Base-by-base conservation (phyloP, 306 rosid genomes). In the Rosa multiflora region DNA sequence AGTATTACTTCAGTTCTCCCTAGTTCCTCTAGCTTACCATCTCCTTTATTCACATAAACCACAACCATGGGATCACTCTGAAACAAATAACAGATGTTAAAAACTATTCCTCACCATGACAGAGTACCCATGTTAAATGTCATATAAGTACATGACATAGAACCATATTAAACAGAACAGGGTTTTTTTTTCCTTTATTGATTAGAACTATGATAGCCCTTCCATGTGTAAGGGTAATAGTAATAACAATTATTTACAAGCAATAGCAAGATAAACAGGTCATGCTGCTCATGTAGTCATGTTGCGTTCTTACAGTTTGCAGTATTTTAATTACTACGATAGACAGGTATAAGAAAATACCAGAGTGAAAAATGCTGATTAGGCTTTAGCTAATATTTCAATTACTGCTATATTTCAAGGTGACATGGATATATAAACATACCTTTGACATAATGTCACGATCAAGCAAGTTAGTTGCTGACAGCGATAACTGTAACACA, bases 11-110 rank as follows among this genome's bases (percentile, higher is more conserved):
- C 97, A 20, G 97, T 91, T 72, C 97, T 91, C 44, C 97, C 97
- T 59, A 94, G 72, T 79, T 92, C 98, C 79, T 88, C 85, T 23
- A 91, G 86, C 79, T 44, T 87, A 5, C 90, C 97, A 82, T 85
- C 89, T 58, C 26, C 77, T 80, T 86, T 89, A 83, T 92, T 88
- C 13, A 73, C 70, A 74, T 26, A 88, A 40, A 72, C 88, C 53
- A 88, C 90, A 23, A 77, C 90, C 97, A 94, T 94, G 14, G 98
- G 97, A 87, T 94, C 98, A 83, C 98, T 82, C 88, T 87, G 90
- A 32, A n/a, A 56, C 76, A 29, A 29, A 63, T 1, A 10, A 68
- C 0, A 75, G 2, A 52, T 13, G 53, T 67, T 58, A 40, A 18
- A 18, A 76, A 26, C 29, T 32, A 29, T 56, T 70, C 71, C 59